A percentile compares a stretch with the other conserved stretches of the same genome.
phyloP scores from a whole-genome alignment of 805 yeast species.

The Saturnispora serradocipensis region DNA sequence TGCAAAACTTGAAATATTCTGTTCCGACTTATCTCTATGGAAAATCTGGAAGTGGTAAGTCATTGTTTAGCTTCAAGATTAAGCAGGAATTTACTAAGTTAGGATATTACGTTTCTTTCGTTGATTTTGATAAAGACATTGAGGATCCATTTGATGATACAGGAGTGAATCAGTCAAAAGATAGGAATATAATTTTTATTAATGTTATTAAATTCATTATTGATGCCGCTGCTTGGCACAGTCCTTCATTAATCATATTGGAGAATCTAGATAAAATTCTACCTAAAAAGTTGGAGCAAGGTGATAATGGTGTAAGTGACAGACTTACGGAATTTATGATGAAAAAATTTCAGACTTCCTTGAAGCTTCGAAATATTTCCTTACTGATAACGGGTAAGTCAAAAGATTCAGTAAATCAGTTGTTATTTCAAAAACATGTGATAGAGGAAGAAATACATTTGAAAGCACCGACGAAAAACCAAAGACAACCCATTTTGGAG shows the following conservation, averaged over 20 bases:
- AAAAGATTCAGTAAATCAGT: conserved; percentile 53
- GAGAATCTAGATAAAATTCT: conserved; percentile 73
- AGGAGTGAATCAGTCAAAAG: conserved; percentile 1
- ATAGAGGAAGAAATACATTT: conserved; percentile 54
- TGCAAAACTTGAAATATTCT: conserved; percentile 31
- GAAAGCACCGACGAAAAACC: conserved; percentile 58
- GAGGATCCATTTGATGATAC: background rate
- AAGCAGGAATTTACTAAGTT: conserved; percentile 28
- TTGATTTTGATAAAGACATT: conserved; percentile 20
- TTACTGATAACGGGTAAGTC: conserved; percentile 56
- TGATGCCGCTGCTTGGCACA: conserved; percentile 48
- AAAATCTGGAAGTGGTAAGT: conserved; percentile 74
- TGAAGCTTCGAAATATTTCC: conserved; percentile 41
- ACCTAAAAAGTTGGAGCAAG: conserved; percentile 50
- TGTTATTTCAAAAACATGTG: conserved; percentile 58
- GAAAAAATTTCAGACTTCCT: conserved; percentile 34
- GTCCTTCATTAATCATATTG: conserved; percentile 64
- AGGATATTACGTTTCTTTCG: conserved; percentile 38
- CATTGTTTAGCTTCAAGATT: conserved; percentile 41
- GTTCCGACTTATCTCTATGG: conserved; percentile 63
- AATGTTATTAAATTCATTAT: conserved; percentile 40
- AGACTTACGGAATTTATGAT: conserved; percentile 58
- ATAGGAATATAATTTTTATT: conserved; percentile 17
- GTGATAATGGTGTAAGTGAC: conserved; percentile 50
- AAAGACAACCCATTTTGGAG: conserved; percentile 37